Conservation (phyloP, 345 rosid species). For the Hypericum androsaemum region DNA sequence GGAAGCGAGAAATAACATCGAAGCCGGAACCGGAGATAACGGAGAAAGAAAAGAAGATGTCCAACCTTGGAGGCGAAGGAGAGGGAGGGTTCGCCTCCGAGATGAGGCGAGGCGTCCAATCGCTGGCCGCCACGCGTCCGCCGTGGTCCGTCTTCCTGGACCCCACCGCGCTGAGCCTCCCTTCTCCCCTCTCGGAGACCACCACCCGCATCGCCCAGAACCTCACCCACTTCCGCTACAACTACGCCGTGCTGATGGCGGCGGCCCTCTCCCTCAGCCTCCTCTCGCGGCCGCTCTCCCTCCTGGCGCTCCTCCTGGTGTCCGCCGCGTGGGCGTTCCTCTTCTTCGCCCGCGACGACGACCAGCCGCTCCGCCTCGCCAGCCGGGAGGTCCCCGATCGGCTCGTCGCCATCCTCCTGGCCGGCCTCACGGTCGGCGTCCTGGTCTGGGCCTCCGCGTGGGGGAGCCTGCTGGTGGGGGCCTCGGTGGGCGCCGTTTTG, state of each 20-base stretch:
- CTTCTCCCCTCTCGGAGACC: slow-evolving; percentile 41
- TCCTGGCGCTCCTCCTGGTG: slow-evolving; percentile 35
- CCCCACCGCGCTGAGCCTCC: slow-evolving; percentile 36
- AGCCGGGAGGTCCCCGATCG: slow-evolving; percentile 34
- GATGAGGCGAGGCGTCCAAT: slow-evolving; percentile 38
- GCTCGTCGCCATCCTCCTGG: slow-evolving; percentile 28
- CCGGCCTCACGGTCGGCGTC: slow-evolving; percentile 20
- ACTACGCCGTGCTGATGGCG: slow-evolving; percentile 26
- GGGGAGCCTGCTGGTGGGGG: slow-evolving; percentile 32
- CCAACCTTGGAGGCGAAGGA: no score
- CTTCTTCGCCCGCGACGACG: slow-evolving; percentile 49
- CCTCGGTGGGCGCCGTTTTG: slow-evolving; percentile 24
- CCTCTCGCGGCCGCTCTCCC: slow-evolving; percentile 42
- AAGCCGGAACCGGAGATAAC: no score
- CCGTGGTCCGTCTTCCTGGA: slow-evolving; percentile 53
- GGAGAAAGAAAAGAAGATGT: no score
- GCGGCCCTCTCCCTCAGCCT: slow-evolving; percentile 19
- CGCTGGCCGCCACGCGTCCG: slow-evolving; percentile 31
- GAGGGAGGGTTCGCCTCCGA: slow-evolving; percentile 21
- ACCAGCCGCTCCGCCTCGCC: slow-evolving; percentile 29
- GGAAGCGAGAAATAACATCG: no score
- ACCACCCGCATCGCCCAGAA: slow-evolving; percentile 56
- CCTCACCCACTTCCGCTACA: slow-evolving; percentile 47
- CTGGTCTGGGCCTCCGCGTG: slow-evolving; percentile 41
- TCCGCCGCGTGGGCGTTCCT: slow-evolving; percentile 54